Evolutionary conservation across 345 rosid species (phyloP).

Genomic region (Nasturtium officinale): DNA sequence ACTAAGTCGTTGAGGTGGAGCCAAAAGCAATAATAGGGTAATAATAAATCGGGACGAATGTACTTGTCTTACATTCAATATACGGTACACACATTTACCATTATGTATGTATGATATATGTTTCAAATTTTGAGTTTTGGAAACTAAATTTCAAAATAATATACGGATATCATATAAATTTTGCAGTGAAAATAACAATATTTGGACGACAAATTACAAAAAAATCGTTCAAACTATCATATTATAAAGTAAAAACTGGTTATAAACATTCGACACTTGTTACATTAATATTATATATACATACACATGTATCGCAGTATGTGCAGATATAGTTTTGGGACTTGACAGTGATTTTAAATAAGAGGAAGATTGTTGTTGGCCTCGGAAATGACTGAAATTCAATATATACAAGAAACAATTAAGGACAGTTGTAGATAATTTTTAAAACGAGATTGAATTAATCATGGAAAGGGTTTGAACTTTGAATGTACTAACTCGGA

Average conservation of each 20-base stretch:
- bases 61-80: conserved; percentile 35
- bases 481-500: conserved; percentile 39
- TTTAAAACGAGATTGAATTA: not conserved
- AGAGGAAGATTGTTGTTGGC: conserved; percentile 37
- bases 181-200: not conserved
- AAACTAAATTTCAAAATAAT: not conserved
- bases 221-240: not conserved
- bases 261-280: not conserved
- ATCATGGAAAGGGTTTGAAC: conserved; percentile 29
- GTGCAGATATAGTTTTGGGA: conserved; percentile 20
- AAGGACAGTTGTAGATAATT: conserved; percentile 9
- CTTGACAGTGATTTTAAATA: conserved; percentile 33
- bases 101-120: not conserved
- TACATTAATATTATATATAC: not conserved
- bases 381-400: conserved; percentile 50
- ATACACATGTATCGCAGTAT: not conserved
- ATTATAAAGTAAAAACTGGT: not conserved
- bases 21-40: conserved; percentile 54
- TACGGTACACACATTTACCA: not conserved
- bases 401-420: conserved; percentile 13
- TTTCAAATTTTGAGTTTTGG: not conserved
- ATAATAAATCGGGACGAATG: conserved; percentile 45
- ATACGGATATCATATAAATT: conserved; percentile 3
- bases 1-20: conserved; percentile 23
- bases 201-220: not conserved